Percentiles rank a stretch among this genome's conserved stretches.
phyloP scores from a whole-genome alignment of 805 yeast species.

The Pichia deserticola region DNA sequence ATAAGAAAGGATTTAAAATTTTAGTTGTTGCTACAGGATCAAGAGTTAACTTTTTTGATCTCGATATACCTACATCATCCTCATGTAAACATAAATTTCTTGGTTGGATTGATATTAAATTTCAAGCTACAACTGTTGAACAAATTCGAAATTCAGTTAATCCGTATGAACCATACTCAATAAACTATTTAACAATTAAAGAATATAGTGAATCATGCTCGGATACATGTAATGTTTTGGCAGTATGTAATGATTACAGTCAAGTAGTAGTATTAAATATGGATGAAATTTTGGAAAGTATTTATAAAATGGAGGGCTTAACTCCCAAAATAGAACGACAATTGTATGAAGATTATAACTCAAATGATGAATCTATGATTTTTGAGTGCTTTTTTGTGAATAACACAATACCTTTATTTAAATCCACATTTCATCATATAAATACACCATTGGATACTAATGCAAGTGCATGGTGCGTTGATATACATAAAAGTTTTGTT shows the following conservation, averaged over 20 bases:
- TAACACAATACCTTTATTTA: neutral
- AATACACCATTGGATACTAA: neutral
- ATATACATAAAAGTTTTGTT: slow-evolving; percentile 34
- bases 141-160: neutral
- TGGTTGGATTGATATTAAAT: neutral
- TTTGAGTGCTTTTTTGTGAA: neutral
- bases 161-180: neutral
- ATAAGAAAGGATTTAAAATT: neutral
- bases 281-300: neutral
- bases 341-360: neutral
- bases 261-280: neutral
- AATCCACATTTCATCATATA: neutral
- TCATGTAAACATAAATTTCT: neutral
- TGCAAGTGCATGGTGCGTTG: slow-evolving; percentile 51
- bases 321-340: neutral
- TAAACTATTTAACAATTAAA: slow-evolving; percentile 1
- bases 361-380: neutral
- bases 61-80: neutral
- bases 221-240: neutral
- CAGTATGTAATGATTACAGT: slow-evolving; percentile 3
- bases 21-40: neutral
- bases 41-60: neutral
- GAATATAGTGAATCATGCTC: neutral
- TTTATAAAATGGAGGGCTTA: neutral
- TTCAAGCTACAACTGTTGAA: neutral